Percentiles rank a stretch among this genome's conserved stretches.
Evolutionary conservation across 192 early-diverging fungal genomes (phyloP).

Genomic region (Entophlyctis luteolus): DNA sequence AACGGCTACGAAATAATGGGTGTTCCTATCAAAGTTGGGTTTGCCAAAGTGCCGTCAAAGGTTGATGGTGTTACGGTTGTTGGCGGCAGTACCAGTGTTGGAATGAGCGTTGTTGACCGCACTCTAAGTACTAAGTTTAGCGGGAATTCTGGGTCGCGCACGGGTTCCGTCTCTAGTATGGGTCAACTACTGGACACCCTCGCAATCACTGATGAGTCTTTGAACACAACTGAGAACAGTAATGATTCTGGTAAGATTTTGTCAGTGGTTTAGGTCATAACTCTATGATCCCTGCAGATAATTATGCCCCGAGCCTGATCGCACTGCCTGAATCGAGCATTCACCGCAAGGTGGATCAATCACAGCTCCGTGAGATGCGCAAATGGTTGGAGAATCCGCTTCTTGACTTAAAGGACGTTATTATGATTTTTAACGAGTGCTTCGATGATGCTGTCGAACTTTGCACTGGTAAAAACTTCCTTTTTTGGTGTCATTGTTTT

Average conservation of each 20-base stretch:
- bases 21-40: constrained; percentile 85
- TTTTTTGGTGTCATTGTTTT: background rate
- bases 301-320: constrained; percentile 65
- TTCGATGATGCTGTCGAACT: constrained; percentile 85
- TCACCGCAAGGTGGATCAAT: constrained; percentile 71
- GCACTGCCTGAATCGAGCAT: constrained; percentile 66
- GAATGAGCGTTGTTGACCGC: too few relatives aligned
- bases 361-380: constrained; percentile 81
- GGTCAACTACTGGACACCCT: too few relatives aligned
- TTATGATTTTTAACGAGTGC: constrained; percentile 72
- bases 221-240: too few relatives aligned
- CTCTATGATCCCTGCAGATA: too few relatives aligned
- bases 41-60: constrained; percentile 85
- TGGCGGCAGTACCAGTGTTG: too few relatives aligned
- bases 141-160: too few relatives aligned
- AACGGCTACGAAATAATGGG: constrained; percentile 86
- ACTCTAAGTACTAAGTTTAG: too few relatives aligned
- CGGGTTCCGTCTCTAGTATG: too few relatives aligned
- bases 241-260: too few relatives aligned
- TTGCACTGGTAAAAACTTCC: constrained; percentile 74
- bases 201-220: too few relatives aligned
- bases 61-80: too few relatives aligned
- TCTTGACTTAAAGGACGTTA: constrained; percentile 60
- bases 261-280: too few relatives aligned
- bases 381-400: constrained; percentile 73